phyloP scores from a whole-genome alignment of 1,139 yeast genomes.

The Spencermartinsiella ligniputridi region DNA sequence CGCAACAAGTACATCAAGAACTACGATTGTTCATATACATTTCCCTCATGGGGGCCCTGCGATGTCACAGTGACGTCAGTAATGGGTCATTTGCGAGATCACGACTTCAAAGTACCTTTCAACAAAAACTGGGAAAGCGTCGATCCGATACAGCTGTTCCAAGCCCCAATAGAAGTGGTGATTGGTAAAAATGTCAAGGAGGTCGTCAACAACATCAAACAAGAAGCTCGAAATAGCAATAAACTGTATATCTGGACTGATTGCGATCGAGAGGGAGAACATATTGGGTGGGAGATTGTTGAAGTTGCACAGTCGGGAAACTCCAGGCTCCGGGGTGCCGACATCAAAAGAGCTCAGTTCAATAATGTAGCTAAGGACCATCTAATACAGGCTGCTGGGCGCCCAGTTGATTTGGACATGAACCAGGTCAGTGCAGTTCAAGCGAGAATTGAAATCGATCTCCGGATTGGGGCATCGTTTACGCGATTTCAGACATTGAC shows the following conservation, averaged over 20 bases:
- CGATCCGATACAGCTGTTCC: constrained; percentile 60
- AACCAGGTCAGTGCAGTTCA: constrained; percentile 77
- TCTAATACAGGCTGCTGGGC: constrained; percentile 65
- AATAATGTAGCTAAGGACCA: constrained; percentile 82
- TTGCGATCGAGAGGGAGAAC: constrained; percentile 98
- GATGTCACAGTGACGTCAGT: constrained; percentile 91
- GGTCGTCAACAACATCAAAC: constrained; percentile 64
- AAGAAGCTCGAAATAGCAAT: constrained; percentile 58
- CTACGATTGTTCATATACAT: constrained; percentile 69
- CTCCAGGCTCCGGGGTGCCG: constrained; percentile 41
- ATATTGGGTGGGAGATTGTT: constrained; percentile 82
- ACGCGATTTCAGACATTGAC: constrained; percentile 69
- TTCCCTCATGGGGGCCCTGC: constrained; percentile 59
- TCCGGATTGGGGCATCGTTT: constrained; percentile 85
- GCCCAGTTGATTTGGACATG: constrained; percentile 61
- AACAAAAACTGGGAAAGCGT: constrained; percentile 58
- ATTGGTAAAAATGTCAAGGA: constrained; percentile 40
- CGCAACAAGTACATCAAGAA: constrained; percentile 66
- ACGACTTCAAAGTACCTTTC: constrained; percentile 62
- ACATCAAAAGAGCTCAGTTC: constrained; percentile 70
- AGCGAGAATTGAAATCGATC: constrained; percentile 81
- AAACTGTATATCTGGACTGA: constrained; percentile 94
- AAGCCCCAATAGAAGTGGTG: constrained; percentile 55
- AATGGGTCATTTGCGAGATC: constrained; percentile 69
- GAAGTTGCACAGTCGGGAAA: constrained; percentile 63